Percentiles rank a stretch among this genome's conserved stretches.
Evolutionary conservation across 441 rosid genomes (phyloP).

Genomic region (Hypseocharis bilobata): DNA sequence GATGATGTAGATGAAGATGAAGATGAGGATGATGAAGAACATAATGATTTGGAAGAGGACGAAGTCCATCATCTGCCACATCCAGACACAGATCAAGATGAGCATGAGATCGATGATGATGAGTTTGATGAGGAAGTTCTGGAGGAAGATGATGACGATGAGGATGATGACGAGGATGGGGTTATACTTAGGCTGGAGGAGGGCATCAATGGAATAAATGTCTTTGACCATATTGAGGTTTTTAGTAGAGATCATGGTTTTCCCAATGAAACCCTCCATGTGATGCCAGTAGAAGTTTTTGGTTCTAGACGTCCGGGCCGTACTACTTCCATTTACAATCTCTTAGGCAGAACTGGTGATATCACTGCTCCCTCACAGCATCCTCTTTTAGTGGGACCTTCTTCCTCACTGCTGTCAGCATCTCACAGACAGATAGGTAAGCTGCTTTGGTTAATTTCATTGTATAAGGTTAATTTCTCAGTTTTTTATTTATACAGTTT

Average conservation of each 20-base stretch:
- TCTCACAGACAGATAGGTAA: constrained; percentile 60
- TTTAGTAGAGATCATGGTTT: constrained; percentile 79
- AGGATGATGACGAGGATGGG: constrained; percentile 85
- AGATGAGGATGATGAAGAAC: constrained; percentile 75
- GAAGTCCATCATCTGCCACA: constrained; percentile 86
- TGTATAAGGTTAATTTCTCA: too few relatives aligned
- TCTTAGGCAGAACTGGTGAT: constrained; percentile 74
- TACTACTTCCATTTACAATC: constrained; percentile 89
- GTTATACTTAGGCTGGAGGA: constrained; percentile 85
- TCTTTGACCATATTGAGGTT: constrained; percentile 90
- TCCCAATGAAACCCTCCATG: constrained; percentile 76
- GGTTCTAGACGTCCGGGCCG: constrained; percentile 96
- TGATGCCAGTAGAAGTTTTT: constrained; percentile 96
- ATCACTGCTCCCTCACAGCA: constrained; percentile 61
- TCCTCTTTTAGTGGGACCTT: constrained; percentile 79
- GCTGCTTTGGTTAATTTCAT: not conserved
- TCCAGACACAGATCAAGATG: constrained; percentile 92
- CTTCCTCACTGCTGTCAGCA: constrained; percentile 32
- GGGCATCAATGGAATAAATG: constrained; percentile 87
- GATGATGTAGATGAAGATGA: constrained; percentile 67
- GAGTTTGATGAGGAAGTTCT: constrained; percentile 88
- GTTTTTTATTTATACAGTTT: too few relatives aligned
- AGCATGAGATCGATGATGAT: constrained; percentile 91
- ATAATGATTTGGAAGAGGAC: constrained; percentile 72
- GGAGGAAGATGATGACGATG: constrained; percentile 95